Evolutionary conservation across 2,329 filamentous ascomycete genomes (phyloP).

Genomic region (Aspergillus quadrilineatus): DNA sequence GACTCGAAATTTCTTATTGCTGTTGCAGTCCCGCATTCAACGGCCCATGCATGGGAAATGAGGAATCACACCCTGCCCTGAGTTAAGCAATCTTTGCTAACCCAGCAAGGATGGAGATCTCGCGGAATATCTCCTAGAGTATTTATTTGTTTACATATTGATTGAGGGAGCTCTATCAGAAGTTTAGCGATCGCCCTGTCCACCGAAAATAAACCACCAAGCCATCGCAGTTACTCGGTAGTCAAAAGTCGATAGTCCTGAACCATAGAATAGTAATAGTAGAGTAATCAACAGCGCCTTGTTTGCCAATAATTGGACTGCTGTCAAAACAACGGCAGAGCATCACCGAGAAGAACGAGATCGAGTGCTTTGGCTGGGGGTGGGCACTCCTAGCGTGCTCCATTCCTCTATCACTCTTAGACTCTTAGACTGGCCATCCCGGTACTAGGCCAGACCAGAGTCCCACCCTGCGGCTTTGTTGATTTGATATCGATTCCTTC

Average conservation of each 20-base stretch:
- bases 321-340: background rate
- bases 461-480: conserved; percentile 22
- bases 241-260: too few species aligned
- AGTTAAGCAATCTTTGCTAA: conserved; percentile 2
- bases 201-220: background rate
- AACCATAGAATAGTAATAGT: too few species aligned
- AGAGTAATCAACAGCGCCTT: background rate
- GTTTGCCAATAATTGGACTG: conserved; percentile 3
- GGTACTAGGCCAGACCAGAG: conserved; percentile 1
- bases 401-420: conserved; percentile 17
- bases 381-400: conserved; percentile 24
- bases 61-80: conserved; percentile 5
- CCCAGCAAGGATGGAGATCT: background rate
- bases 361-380: conserved; percentile 16
- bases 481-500: conserved; percentile 15
- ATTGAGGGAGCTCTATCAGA: background rate
- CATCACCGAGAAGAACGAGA: conserved; percentile 9
- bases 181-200: background rate
- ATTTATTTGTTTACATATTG: conserved; percentile 5
- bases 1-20: background rate
- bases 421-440: background rate
- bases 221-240: background rate
- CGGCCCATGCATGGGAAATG: background rate
- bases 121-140: background rate
- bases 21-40: background rate